Percentiles rank a stretch among this genome's conserved stretches.
Conservation (phyloP, 73 alveolate species). For the Paramecium sexaurelia region DNA sequence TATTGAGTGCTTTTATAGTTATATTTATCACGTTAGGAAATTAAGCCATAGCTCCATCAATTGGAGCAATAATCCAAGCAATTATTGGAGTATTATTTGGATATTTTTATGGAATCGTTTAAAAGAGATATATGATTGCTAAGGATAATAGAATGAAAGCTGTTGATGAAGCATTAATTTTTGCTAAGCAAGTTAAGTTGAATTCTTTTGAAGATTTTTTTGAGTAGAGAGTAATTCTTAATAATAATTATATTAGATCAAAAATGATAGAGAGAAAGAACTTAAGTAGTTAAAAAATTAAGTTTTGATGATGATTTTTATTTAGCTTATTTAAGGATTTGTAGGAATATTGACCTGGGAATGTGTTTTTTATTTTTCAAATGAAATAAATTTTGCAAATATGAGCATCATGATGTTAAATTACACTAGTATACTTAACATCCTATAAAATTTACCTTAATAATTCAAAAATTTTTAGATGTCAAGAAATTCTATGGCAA, state of each 20-base stretch:
- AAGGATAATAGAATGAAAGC: neutral
- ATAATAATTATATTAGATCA: neutral
- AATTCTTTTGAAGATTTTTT: neutral
- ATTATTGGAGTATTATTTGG: conserved; percentile 12
- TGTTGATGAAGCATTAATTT: conserved; percentile 14
- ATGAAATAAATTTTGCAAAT: neutral
- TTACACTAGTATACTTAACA: neutral
- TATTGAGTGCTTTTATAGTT: neutral
- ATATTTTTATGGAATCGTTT: neutral
- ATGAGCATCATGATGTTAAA: conserved; percentile 6
- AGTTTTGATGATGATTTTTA: neutral
- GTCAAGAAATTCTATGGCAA: neutral
- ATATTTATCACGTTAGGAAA: neutral
- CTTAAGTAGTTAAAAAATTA: neutral
- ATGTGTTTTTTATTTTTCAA: neutral
- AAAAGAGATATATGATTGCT: conserved; percentile 29
- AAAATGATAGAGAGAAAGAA: neutral
- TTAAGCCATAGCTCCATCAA: neutral
- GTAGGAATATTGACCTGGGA: neutral
- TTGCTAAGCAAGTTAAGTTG: neutral
- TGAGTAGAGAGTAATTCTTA: neutral
- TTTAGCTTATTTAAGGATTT: neutral
- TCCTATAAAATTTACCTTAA: neutral
- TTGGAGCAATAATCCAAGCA: conserved; percentile 27
- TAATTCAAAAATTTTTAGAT: neutral